A percentile compares a stretch with the other conserved stretches of the same genome.
phyloP scores from a whole-genome alignment of 129 eudicot genomes.

The Artemisia annua region DNA sequence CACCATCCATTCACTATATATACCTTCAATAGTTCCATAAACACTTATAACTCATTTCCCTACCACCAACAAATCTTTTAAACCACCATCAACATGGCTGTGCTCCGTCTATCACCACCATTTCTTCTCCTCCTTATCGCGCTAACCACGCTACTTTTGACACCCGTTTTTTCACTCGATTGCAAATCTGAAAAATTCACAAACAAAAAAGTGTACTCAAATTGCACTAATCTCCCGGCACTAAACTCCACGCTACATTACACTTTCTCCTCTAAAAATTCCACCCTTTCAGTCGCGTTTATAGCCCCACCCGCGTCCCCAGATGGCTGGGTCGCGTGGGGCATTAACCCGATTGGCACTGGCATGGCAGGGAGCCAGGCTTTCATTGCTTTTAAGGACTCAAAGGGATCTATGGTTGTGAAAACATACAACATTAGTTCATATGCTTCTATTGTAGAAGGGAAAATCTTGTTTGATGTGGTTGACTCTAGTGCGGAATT shows the following conservation, averaged over 20 bases:
- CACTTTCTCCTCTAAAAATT: constrained; percentile 43
- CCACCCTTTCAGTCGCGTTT: constrained; percentile 66
- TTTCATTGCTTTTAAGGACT: constrained; percentile 51
- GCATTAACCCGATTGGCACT: constrained; percentile 62
- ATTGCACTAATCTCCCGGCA: constrained; percentile 68
- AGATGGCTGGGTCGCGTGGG: constrained; percentile 89
- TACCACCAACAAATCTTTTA: background rate
- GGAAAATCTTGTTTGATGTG: constrained; percentile 43
- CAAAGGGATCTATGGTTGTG: constrained; percentile 53
- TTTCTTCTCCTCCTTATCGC: constrained; percentile 13
- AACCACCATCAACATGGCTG: constrained; percentile 20
- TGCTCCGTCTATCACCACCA: constrained; percentile 14
- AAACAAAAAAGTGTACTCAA: constrained; percentile 37
- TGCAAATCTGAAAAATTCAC: constrained; percentile 49
- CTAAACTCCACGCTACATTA: constrained; percentile 72
- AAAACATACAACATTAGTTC: constrained; percentile 52
- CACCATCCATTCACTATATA: background rate
- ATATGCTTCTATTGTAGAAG: constrained; percentile 29
- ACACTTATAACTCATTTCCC: background rate
- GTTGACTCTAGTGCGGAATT: constrained; percentile 35
- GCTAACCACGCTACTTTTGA: constrained; percentile 12
- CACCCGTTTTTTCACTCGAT: constrained; percentile 34
- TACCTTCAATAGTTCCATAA: background rate
- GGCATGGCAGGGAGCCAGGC: constrained; percentile 77
- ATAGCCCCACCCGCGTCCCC: constrained; percentile 62